Evolutionary conservation across 176 grass and related monocot species (phyloP).

Genomic region (Zizania latifolia): DNA sequence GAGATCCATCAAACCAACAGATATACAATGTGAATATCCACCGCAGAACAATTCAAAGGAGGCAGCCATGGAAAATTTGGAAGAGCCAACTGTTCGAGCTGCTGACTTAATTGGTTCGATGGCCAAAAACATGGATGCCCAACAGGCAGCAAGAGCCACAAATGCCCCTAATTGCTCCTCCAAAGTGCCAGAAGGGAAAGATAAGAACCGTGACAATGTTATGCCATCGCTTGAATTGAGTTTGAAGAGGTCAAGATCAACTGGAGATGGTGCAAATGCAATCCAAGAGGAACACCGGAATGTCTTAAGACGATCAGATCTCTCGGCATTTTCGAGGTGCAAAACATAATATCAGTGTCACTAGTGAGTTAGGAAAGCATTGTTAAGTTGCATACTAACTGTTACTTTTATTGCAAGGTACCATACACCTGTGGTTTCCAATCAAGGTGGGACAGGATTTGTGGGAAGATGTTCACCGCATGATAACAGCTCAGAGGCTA

Average conservation of each 20-base stretch:
- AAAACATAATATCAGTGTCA: conserved; percentile 67
- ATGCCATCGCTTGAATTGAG: conserved; percentile 61
- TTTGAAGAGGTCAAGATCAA: conserved; percentile 65
- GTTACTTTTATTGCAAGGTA: conserved; percentile 75
- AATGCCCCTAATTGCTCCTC: conserved; percentile 42
- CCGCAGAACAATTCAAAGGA: conserved; percentile 33
- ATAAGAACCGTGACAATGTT: conserved; percentile 23
- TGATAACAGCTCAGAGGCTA: conserved; percentile 67
- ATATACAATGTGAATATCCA: conserved; percentile 22
- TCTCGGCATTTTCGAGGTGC: conserved; percentile 74
- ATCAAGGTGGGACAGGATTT: conserved; percentile 46
- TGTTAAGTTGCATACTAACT: conserved; percentile 55
- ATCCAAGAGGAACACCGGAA: conserved; percentile 53
- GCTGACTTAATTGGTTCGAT: conserved; percentile 75
- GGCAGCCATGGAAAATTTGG: conserved; percentile 20
- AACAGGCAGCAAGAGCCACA: conserved; percentile 21
- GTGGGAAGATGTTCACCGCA: conserved; percentile 55
- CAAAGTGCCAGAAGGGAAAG: conserved; percentile 36
- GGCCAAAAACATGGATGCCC: conserved; percentile 35
- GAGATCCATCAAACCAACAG: conserved; percentile 27
- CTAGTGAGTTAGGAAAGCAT: conserved; percentile 25
- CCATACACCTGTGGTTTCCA: conserved; percentile 51
- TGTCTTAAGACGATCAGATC: conserved; percentile 58
- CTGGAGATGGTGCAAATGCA: conserved; percentile 11
- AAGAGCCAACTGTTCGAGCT: conserved; percentile 43